Percentiles rank a stretch among this genome's conserved stretches.
Evolutionary conservation across 345 rosid genomes (phyloP).

Genomic region (Lenwebbia sp.): DNA sequence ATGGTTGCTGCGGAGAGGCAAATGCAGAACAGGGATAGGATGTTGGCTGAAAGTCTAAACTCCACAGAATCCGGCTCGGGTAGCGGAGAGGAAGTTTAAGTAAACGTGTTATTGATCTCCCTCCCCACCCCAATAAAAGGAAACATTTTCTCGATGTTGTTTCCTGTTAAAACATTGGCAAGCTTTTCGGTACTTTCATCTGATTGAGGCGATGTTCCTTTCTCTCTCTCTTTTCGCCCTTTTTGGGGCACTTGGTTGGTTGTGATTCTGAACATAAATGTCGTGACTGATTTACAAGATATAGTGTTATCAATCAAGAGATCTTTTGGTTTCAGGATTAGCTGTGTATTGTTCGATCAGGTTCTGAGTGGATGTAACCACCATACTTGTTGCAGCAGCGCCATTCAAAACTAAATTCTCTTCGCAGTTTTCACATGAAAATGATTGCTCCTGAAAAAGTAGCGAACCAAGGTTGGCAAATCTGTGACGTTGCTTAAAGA

Average conservation of each 20-base stretch:
- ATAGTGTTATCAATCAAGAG: neutral
- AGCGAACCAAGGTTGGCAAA: neutral
- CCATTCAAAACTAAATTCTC: neutral
- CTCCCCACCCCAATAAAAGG: neutral
- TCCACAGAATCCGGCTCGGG: conserved; percentile 39
- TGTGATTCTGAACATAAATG: neutral
- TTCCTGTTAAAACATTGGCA: neutral
- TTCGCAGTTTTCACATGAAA: neutral
- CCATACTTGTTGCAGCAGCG: neutral
- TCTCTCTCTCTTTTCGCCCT: neutral
- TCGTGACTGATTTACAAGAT: neutral
- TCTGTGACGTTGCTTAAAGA: neutral
- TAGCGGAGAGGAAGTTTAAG: conserved; percentile 18
- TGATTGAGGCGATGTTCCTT: neutral
- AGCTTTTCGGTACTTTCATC: neutral
- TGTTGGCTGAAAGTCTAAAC: conserved; percentile 52
- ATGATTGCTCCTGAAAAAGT: neutral
- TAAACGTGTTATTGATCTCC: neutral
- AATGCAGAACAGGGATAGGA: conserved; percentile 52
- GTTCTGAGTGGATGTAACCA: neutral
- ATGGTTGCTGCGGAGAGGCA: conserved; percentile 82
- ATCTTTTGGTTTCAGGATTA: neutral
- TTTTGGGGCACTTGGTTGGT: neutral
- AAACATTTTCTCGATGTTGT: neutral
- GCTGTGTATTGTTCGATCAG: neutral